A percentile compares a stretch with the other conserved stretches of the same genome.
phyloP scores from a whole-genome alignment of 164 flowering plant genomes.

The Magnolia changhungtana region DNA sequence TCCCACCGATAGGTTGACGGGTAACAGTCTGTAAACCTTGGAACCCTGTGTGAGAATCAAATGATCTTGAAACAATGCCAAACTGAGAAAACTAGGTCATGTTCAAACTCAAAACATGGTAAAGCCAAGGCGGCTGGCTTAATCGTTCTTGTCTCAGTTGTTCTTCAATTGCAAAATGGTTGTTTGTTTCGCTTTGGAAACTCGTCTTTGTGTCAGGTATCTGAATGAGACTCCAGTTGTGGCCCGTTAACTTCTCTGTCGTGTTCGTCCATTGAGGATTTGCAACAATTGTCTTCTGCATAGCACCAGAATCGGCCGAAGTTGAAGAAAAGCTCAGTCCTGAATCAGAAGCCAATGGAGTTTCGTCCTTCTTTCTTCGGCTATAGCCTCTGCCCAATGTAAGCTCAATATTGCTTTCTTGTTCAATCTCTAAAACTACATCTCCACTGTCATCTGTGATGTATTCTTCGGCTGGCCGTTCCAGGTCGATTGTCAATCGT shows the following conservation, averaged over 20 bases:
- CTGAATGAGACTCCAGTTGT: conserved; percentile 22
- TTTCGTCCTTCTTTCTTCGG: conserved; percentile 27
- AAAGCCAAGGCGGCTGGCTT: conserved; percentile 64
- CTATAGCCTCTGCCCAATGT: conserved; percentile 54
- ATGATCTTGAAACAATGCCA: not conserved
- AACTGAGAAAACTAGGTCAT: conserved; percentile 28
- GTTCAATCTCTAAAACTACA: not conserved
- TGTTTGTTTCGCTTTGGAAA: conserved; percentile 12
- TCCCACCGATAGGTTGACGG: not conserved
- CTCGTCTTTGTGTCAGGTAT: not conserved
- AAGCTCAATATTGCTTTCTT: conserved; percentile 25
- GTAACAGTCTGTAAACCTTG: not conserved
- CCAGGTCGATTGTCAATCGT: conserved; percentile 35
- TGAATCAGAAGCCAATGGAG: conserved; percentile 38
- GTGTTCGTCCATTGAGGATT: conserved; percentile 9
- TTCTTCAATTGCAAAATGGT: conserved; percentile 33
- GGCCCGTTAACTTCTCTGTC: conserved; percentile 16
- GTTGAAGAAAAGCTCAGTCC: conserved; percentile 61
- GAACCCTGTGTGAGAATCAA: not conserved
- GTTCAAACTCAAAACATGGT: conserved; percentile 62
- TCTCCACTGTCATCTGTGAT: conserved; percentile 16
- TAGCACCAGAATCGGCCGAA: conserved; percentile 49
- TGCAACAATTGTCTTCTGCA: not conserved
- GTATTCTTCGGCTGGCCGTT: conserved; percentile 42
- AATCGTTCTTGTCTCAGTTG: conserved; percentile 39